Base-by-base conservation (phyloP, 805 yeast genomes). In the Zygosaccharomyces bailii region DNA sequence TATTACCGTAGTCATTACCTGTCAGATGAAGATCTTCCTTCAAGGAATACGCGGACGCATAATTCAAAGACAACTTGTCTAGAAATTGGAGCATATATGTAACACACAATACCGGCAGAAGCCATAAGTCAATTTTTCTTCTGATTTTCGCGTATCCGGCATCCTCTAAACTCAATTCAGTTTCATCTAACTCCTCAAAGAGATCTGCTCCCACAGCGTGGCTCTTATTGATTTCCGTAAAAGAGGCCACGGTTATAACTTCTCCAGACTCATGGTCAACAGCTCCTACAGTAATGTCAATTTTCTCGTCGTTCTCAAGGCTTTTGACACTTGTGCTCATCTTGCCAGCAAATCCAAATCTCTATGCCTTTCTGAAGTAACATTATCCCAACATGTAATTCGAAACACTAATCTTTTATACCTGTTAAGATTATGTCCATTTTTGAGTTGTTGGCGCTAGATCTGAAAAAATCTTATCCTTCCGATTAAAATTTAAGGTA, bases 1-100 rank as follows among this genome's bases (percentile, higher is more conserved):
- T 58, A 69, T 72, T 66, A 25, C 66, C 52, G 40, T 65, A 68
- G 42, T 54, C 61, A 43, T 65, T 61, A 4, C 77, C 74, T 18
- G 48, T 45, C 61, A 75, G 63, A 11, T 64, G 44, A 36, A 66
- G 62, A 51, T 72, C 76, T 19, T 51, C 53, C 34, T 63, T 61
- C 43, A 52, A 24, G 10, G 52, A 51, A 36, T 49, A 51, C 7
- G 55, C 55, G 17, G 55, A 50, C 2, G 54, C 55, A 44, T 51
- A 41, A 46, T 49, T 45, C 39, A 49, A 19, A 11, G 52, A 51
- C 20, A 53, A 35, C 27, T 53, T 51, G 23, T 53, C 56, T 37
- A 53, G 45, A 43, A 53, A 53, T 36, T 53, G 55, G 16, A 53
- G 39, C 53, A 49, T 49, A 39, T 53, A 53, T 0, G 56, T 53